Base-by-base conservation (phyloP, 495 filamentous ascomycete genomes). In the Evansstolkia leycettana region DNA sequence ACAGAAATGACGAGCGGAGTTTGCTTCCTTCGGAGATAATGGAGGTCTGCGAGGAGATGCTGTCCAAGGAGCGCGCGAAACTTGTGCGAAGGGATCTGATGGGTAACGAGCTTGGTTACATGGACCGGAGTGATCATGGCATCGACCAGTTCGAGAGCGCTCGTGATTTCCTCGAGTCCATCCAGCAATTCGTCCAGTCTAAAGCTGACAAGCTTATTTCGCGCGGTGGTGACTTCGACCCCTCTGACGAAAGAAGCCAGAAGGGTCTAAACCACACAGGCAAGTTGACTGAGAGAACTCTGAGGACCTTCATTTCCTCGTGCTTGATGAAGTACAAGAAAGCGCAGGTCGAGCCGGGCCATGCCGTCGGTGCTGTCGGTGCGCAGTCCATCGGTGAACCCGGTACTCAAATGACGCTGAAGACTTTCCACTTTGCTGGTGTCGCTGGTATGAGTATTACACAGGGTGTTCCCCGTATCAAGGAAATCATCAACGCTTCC, bases 361-460 rank as follows among this genome's bases (percentile, higher is more conserved):
- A 94, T 49, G 90, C 90, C 9, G 90, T 96, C n/a, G 90, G 92
- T 37, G 92, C 90, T 8, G 84, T 96, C 23, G 90, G 89, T 45
- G 92, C 92, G 10, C 92, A 98, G 58, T 94, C 87, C 18, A 96
- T 98, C 50, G 90, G 92, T 52, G 92, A 98, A 50, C 90, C 92
- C 0, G 90, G 92, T 53, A 98, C 92, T 3, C 92, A 98, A 58
- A 98, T 98, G 92, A 98, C 90, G 2, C 66, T 98, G 48, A 96
- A 96, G 64, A 98, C 90, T 55, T 98, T 98, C 78, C 90, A 98
- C 80, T 98, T 98, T 64, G 90, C 90, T 49, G 90, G 90, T 81
- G 92, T 98, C 42, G 92, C 89, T 16, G 87, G 87, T 49, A 95
- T 98, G 89, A 92, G 83, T 69, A 90, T 96, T 48, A 98, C 92